A percentile compares a stretch with the other conserved stretches of the same genome.
These are phyloP conservation scores for Ceratocystis huliohia DNA, from an alignment of 2,329 filamentous ascomycete species.

Conservation along the genomic window DNA sequence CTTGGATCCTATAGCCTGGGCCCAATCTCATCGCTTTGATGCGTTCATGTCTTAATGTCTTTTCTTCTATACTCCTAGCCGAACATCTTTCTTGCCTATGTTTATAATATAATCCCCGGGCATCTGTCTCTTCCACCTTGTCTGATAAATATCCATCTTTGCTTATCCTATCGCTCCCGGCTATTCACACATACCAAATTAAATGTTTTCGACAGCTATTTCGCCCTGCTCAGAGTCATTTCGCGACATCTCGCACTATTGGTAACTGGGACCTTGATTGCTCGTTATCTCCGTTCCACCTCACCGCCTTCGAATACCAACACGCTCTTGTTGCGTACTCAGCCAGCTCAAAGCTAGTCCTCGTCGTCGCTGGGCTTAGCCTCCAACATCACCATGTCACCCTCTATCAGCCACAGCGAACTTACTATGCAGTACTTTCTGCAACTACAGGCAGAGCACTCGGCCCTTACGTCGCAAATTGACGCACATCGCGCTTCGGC, in stretches of 20 bases:
- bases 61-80: background rate
- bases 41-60: constrained; percentile 1
- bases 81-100: background rate
- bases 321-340: background rate
- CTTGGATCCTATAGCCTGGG: background rate
- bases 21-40: background rate
- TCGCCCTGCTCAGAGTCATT: constrained; percentile 5
- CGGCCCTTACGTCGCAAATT: constrained; percentile 40
- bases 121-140: background rate
- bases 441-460: constrained; percentile 41
- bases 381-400: constrained; percentile 10
- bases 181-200: constrained; percentile 5
- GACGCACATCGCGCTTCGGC: constrained; percentile 28
- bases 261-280: background rate
- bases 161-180: background rate
- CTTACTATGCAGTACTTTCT: constrained; percentile 44
- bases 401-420: constrained; percentile 28
- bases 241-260: background rate
- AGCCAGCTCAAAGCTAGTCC: background rate
- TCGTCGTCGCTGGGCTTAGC: too few relatives aligned
- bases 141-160: background rate
- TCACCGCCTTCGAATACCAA: background rate
- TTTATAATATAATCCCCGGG: background rate
- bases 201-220: constrained; percentile 13
- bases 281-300: background rate